These are phyloP conservation scores for Lachnellula hyalina DNA, from an alignment of 2,329 filamentous ascomycete genomes.

Conservation along the genomic window DNA sequence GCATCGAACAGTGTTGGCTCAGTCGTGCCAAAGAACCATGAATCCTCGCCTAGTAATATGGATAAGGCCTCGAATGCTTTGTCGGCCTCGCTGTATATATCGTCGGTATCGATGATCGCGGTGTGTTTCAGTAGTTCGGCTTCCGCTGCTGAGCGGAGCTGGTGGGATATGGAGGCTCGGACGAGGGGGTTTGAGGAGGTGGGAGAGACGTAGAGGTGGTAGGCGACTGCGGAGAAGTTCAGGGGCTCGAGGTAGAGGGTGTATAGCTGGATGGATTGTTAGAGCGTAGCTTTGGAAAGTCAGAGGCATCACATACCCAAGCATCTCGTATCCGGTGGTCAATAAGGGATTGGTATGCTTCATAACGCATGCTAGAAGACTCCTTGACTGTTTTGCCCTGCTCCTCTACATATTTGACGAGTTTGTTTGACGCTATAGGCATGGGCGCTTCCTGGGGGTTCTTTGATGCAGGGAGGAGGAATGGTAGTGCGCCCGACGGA, in stretches of 20 bases:
- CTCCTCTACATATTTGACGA: slow-evolving; percentile 63
- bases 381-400: slow-evolving; percentile 42
- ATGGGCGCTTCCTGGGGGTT: slow-evolving; percentile 31
- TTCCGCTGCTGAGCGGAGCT: slow-evolving; percentile 68
- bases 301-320: slow-evolving; percentile 55
- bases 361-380: slow-evolving; percentile 44
- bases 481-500: slow-evolving; percentile 81
- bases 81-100: slow-evolving; percentile 54
- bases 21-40: slow-evolving; percentile 53
- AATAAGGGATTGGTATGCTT: slow-evolving; percentile 74
- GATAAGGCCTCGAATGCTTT: slow-evolving; percentile 60
- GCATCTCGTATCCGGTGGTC: slow-evolving; percentile 75
- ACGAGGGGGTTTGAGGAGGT: slow-evolving; percentile 57
- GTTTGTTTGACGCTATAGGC: slow-evolving; percentile 57
- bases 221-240: slow-evolving; percentile 62
- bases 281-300: not conserved
- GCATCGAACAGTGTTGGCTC: slow-evolving; percentile 77
- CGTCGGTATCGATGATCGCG: slow-evolving; percentile 50
- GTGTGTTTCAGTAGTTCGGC: slow-evolving; percentile 64
- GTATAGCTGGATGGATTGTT: slow-evolving; percentile 53
- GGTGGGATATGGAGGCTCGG: slow-evolving; percentile 53
- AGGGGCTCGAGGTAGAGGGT: slow-evolving; percentile 68
- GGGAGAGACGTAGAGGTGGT: slow-evolving; percentile 66
- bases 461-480: slow-evolving; percentile 57
- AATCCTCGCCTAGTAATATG: slow-evolving; percentile 48